Evolutionary conservation across 2,329 filamentous ascomycete genomes (phyloP).

Genomic region (Capronia americana): DNA sequence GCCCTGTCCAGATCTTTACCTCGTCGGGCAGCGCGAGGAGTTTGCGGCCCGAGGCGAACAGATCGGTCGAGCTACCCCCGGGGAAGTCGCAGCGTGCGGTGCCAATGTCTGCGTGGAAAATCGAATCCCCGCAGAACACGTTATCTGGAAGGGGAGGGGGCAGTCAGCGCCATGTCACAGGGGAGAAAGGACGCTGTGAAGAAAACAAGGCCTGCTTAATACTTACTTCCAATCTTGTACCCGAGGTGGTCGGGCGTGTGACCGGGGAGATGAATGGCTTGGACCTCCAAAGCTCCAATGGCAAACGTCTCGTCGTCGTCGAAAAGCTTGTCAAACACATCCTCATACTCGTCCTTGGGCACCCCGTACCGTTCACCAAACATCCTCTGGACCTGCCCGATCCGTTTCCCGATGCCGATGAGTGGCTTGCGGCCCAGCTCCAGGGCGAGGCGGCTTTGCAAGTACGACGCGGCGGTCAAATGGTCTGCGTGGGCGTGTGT

Average conservation of each 20-base stretch:
- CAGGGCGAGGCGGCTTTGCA: slow-evolving; percentile 55
- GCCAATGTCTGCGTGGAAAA: slow-evolving; percentile 61
- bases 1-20: slow-evolving; percentile 60
- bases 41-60: slow-evolving; percentile 54
- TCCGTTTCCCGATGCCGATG: slow-evolving; percentile 65
- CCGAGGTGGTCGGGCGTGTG: slow-evolving; percentile 70
- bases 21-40: slow-evolving; percentile 54
- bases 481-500: slow-evolving; percentile 69
- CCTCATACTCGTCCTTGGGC: slow-evolving; percentile 50
- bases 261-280: slow-evolving; percentile 65
- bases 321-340: slow-evolving; percentile 61
- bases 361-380: slow-evolving; percentile 62
- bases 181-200: slow-evolving; percentile 64
- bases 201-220: slow-evolving; percentile 51
- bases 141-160: slow-evolving; percentile 55
- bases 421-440: slow-evolving; percentile 40
- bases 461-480: slow-evolving; percentile 64
- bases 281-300: slow-evolving; percentile 57
- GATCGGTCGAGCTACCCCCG: slow-evolving; percentile 53
- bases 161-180: too few species aligned
- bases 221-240: slow-evolving; percentile 59
- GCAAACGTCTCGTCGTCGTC: slow-evolving; percentile 62
- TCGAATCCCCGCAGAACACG: slow-evolving; percentile 61
- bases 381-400: slow-evolving; percentile 59
- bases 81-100: slow-evolving; percentile 63